phyloP scores from a whole-genome alignment of 768 basidiomycete genomes.

The Xerocomus spinulosus region DNA sequence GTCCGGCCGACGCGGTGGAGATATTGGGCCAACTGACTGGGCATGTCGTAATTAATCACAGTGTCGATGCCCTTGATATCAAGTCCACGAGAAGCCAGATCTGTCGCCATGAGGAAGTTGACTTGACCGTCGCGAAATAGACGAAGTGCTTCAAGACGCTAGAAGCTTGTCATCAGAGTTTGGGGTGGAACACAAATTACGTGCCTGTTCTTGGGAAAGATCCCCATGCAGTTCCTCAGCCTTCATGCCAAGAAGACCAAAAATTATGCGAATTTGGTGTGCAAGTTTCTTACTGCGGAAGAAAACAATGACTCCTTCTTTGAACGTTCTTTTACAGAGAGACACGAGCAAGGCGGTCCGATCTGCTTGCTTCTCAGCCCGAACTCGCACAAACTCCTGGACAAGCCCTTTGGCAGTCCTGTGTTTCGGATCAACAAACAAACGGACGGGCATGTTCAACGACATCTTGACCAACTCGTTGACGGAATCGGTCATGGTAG shows the following conservation, averaged over 20 bases:
- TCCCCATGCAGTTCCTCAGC: slow-evolving; percentile 94
- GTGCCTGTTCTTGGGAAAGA: slow-evolving; percentile 90
- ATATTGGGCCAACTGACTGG: slow-evolving; percentile 86
- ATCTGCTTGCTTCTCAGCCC: slow-evolving; percentile 72
- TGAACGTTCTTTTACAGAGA: slow-evolving; percentile 86
- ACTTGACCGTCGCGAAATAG: slow-evolving; percentile 82
- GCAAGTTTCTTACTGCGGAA: slow-evolving; percentile 95
- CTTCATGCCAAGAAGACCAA: slow-evolving; percentile 82
- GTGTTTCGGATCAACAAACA: slow-evolving; percentile 94
- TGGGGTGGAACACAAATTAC: slow-evolving; percentile 10
- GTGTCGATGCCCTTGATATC: slow-evolving; percentile 98
- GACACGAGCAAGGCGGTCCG: slow-evolving; percentile 73
- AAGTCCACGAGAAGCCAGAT: slow-evolving; percentile 90
- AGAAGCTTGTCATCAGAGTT: slow-evolving; percentile 7
- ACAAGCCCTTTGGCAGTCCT: slow-evolving; percentile 79
- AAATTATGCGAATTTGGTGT: slow-evolving; percentile 94
- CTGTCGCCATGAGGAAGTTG: slow-evolving; percentile 95
- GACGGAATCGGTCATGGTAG: slow-evolving; percentile 97
- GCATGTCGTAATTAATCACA: slow-evolving; percentile 99
- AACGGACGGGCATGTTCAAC: slow-evolving; percentile 84
- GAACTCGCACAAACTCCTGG: slow-evolving; percentile 94
- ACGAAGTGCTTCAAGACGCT: slow-evolving; percentile 85
- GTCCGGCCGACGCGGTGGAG: slow-evolving; percentile 97
- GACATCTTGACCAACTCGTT: slow-evolving; percentile 92
- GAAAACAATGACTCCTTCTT: slow-evolving; percentile 82